Conservation (phyloP, 352 stramenopile species). For the Phytopythium vexans region DNA sequence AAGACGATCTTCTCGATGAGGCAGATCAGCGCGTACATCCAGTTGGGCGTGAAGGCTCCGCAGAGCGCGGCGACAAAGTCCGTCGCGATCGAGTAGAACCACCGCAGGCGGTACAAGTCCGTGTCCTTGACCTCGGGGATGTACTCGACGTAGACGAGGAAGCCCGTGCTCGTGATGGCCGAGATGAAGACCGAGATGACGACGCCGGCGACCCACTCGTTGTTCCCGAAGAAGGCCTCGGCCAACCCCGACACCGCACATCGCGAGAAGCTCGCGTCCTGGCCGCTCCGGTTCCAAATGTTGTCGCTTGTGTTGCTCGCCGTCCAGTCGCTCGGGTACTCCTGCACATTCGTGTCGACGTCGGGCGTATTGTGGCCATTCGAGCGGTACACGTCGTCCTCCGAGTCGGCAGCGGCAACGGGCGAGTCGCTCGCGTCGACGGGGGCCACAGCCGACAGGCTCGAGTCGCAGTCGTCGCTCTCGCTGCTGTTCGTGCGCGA, state of each 20-base stretch:
- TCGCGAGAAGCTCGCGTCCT: constrained; percentile 20
- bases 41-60: constrained; percentile 57
- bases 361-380: background rate
- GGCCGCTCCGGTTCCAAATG: constrained; percentile 4
- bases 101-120: constrained; percentile 51
- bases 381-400: too few relatives aligned
- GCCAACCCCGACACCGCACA: constrained; percentile 36
- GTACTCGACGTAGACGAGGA: constrained; percentile 37
- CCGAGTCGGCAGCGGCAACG: too few relatives aligned
- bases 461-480: constrained; percentile 5
- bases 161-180: constrained; percentile 27
- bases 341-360: background rate
- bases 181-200: constrained; percentile 30
- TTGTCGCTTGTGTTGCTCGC: too few relatives aligned
- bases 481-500: constrained; percentile 10
- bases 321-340: too few relatives aligned
- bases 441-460: too few relatives aligned
- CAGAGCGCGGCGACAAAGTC: constrained; percentile 58
- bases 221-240: constrained; percentile 23
- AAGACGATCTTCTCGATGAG: constrained; percentile 69
- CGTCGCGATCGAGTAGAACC: constrained; percentile 54
- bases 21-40: constrained; percentile 63
- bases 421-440: too few relatives aligned
- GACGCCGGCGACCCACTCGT: constrained; percentile 51
- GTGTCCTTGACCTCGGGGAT: constrained; percentile 43